Conservation (phyloP, 257 asterid genomes). For the Solanum sitiens region DNA sequence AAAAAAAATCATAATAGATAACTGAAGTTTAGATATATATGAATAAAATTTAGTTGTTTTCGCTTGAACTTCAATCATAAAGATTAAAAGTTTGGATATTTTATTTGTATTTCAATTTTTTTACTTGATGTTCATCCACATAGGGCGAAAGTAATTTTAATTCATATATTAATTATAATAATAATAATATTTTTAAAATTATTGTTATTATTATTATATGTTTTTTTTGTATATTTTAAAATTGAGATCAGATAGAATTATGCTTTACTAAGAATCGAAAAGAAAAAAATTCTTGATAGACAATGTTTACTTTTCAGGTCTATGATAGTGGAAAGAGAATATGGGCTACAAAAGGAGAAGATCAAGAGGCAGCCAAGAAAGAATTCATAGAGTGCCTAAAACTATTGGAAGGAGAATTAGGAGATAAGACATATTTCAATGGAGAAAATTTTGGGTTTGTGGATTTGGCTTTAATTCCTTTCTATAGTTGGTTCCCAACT, state of each 20-base stretch:
- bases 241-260: background rate
- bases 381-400: background rate
- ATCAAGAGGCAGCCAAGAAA: background rate
- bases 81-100: too few relatives aligned
- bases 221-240: too few relatives aligned
- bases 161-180: too few relatives aligned
- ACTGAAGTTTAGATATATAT: too few relatives aligned
- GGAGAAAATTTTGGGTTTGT: slow-evolving; percentile 9
- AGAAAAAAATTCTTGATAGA: background rate
- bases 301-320: background rate
- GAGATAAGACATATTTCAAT: slow-evolving; percentile 2
- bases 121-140: too few relatives aligned
- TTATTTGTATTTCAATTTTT: too few relatives aligned
- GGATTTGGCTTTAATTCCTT: slow-evolving; percentile 3
- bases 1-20: too few relatives aligned
- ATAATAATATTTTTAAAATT: too few relatives aligned
- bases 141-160: rapidly evolving
- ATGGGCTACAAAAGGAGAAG: slow-evolving; percentile 3
- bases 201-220: too few relatives aligned
- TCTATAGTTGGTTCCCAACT: background rate
- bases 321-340: background rate
- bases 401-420: background rate
- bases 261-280: too few relatives aligned
- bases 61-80: too few relatives aligned
- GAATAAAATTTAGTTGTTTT: too few relatives aligned